phyloP scores from a whole-genome alignment of 345 rosid genomes.

The Fremontodendron californicum region DNA sequence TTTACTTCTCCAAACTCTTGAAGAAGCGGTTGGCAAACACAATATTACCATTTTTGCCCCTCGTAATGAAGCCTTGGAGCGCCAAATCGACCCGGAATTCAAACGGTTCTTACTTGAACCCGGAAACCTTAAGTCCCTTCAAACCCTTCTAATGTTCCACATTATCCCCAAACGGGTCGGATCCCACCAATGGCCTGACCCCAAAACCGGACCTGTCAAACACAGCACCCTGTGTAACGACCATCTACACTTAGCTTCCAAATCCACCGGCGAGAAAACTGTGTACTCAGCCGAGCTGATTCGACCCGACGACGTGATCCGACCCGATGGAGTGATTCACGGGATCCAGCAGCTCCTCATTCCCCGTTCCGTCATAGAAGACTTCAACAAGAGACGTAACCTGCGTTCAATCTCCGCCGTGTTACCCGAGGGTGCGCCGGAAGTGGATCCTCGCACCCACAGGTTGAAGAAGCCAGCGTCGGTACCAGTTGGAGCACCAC shows the following conservation, averaged over 20 bases:
- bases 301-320: constrained; percentile 44
- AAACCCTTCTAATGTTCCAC: constrained; percentile 69
- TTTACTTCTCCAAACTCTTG: constrained; percentile 73
- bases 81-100: constrained; percentile 77
- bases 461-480: constrained; percentile 53
- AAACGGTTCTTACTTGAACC: constrained; percentile 91
- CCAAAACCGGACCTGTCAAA: constrained; percentile 16
- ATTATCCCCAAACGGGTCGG: constrained; percentile 58
- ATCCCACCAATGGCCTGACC: constrained; percentile 50
- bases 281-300: constrained; percentile 45
- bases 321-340: constrained; percentile 75
- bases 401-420: constrained; percentile 63
- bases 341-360: constrained; percentile 53
- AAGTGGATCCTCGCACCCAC: constrained; percentile 68
- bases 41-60: constrained; percentile 96
- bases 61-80: constrained; percentile 74
- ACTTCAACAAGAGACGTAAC: constrained; percentile 54
- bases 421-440: constrained; percentile 66
- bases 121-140: constrained; percentile 74
- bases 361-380: constrained; percentile 65
- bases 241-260: constrained; percentile 40
- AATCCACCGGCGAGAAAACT: constrained; percentile 24
- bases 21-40: constrained; percentile 72
- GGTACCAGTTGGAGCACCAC: constrained; percentile 59
- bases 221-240: constrained; percentile 52